These are phyloP conservation scores for Chloromonas sp. DNA, from an alignment of 163 green algal species.

Conservation along the genomic window DNA sequence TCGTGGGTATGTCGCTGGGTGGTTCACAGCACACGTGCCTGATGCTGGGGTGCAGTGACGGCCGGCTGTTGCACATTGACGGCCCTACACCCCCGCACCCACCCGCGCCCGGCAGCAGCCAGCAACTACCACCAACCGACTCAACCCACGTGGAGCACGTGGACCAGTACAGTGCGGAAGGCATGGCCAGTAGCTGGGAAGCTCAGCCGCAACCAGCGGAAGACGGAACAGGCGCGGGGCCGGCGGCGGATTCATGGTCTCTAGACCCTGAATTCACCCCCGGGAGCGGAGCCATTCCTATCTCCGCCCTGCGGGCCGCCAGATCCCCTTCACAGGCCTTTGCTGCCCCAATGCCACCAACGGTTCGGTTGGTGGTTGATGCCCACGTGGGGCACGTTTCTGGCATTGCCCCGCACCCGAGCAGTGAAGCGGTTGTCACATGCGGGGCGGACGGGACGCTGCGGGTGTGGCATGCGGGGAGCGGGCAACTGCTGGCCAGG, in stretches of 20 bases:
- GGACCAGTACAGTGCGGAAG: too few species aligned
- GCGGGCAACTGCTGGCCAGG: constrained; percentile 19
- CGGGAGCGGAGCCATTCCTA: too few species aligned
- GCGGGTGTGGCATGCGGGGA: constrained; percentile 24
- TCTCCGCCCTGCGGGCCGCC: too few species aligned
- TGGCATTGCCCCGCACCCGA: constrained; percentile 26
- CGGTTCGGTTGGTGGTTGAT: constrained; percentile 8
- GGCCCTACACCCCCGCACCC: neutral
- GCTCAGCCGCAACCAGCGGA: neutral
- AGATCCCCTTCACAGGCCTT: neutral
- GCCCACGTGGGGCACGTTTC: constrained; percentile 29
- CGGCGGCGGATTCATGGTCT: neutral
- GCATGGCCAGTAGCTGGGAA: neutral
- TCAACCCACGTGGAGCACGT: too few species aligned
- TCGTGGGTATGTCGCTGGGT: neutral
- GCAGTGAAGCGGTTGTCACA: constrained; percentile 19
- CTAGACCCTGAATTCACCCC: neutral
- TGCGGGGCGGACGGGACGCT: constrained; percentile 37
- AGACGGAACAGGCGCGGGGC: neutral
- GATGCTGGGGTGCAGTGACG: constrained; percentile 6
- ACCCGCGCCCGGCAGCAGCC: too few species aligned
- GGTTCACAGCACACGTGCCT: neutral
- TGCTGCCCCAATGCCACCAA: neutral
- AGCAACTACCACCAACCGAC: too few species aligned
- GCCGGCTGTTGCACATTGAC: constrained; percentile 12